Base-by-base conservation (phyloP, 805 yeast species). In the Wickerhamiella musiphila region DNA sequence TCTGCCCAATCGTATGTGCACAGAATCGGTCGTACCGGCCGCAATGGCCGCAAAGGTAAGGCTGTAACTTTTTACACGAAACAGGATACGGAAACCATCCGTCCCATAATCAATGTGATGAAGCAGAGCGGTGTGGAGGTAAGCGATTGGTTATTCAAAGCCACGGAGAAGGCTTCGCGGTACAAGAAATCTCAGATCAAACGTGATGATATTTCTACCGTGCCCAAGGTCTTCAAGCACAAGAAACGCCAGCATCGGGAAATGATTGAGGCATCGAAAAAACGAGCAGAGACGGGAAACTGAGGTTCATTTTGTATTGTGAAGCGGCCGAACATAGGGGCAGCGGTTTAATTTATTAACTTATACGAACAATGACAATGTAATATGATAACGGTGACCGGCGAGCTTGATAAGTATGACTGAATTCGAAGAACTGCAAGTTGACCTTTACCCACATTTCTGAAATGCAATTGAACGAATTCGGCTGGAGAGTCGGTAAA, bases 21-120 rank as follows among this genome's bases (percentile, higher is more conserved):
- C 55, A 71, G 99, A 58, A 81, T 90, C 47, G 99, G 99, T 55
- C 77, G 99, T 64, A 86, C 98, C 2, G 99, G 98, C 44, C 75
- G 99, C 65, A 94, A 82, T 33, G 94, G 93, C 1, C 70, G 77
- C 38, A 47, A 57, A 6, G 98, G 99, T 35, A 66, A 66, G 44
- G 95, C 96, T 0, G 70, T 90, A 13, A 90, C 98, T 0, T 74
- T 84, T 42, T 90, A 78, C 59, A 86, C 98, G 17, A 84, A 83
- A 50, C 93, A 81, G 40, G 99, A 90, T 51, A 56, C 68, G 3
- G 52, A 66, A 35, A 70, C 78, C 2, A 66, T 90, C 28, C 78
- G 78, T 50, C 78, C 90, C 7, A 78, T 90, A 26, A 68, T 86
- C 18, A 90, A 84, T 49, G 96, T 90, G 11, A 86, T 90, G 94